Evolutionary conservation across 768 basidiomycete genomes (phyloP).

Genomic region (Tricholoma bakamatsutake): DNA sequence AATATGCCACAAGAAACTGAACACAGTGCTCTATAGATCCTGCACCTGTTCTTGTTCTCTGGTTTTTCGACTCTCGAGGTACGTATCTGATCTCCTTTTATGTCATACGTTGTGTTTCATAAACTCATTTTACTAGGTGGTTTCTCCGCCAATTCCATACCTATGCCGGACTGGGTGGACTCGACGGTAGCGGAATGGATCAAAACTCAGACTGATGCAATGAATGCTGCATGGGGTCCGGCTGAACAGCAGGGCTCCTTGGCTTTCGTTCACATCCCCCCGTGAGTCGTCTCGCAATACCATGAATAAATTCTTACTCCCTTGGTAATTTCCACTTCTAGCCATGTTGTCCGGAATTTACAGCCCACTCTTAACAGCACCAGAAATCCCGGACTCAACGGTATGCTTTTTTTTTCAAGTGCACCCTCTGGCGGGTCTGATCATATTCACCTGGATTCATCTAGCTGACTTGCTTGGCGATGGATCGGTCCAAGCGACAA

Average conservation of each 20-base stretch:
- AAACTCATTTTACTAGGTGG: slow-evolving; percentile 35
- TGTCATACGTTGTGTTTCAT: background rate
- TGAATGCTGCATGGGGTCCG: slow-evolving; percentile 58
- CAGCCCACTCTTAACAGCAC: slow-evolving; percentile 29
- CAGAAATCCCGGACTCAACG: slow-evolving; percentile 39
- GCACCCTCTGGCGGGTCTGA: too few species aligned
- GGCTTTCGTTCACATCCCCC: slow-evolving; percentile 74
- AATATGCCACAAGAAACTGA: too few species aligned
- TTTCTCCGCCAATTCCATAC: slow-evolving; percentile 34
- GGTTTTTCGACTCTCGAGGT: slow-evolving; percentile 78
- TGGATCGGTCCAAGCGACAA: slow-evolving; percentile 60
- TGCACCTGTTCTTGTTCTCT: slow-evolving; percentile 51
- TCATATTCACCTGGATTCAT: background rate
- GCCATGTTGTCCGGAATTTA: slow-evolving; percentile 31
- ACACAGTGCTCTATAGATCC: slow-evolving; percentile 26
- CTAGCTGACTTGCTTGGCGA: slow-evolving; percentile 44
- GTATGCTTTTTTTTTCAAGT: slow-evolving; percentile 16
- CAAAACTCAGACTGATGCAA: slow-evolving; percentile 39
- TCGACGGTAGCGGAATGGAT: slow-evolving; percentile 59
- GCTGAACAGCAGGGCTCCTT: slow-evolving; percentile 46
- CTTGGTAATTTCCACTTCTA: slow-evolving; percentile 9
- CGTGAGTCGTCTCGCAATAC: slow-evolving; percentile 33
- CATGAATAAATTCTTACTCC: background rate
- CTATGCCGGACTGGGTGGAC: slow-evolving; percentile 67
- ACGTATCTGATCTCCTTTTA: slow-evolving; percentile 1